Conservation (phyloP, 345 rosid species). For the Trapa incisa region DNA sequence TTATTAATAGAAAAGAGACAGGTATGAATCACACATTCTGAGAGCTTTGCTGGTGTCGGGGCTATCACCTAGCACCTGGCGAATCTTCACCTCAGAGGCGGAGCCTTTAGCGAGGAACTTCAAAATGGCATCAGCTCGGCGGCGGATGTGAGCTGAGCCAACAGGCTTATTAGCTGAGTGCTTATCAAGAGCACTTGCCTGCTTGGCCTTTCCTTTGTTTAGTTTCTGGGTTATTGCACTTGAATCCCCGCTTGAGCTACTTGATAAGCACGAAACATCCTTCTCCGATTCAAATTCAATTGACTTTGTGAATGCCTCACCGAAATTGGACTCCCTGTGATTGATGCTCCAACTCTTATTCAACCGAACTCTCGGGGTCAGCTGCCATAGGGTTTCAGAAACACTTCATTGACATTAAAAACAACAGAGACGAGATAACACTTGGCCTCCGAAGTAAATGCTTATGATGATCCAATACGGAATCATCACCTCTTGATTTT, state of each 20-base stretch:
- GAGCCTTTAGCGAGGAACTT: slow-evolving; percentile 49
- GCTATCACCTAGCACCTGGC: slow-evolving; percentile 67
- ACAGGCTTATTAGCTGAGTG: slow-evolving; percentile 17
- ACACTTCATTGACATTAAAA: not conserved
- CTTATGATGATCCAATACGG: not conserved
- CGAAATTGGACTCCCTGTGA: slow-evolving; percentile 6
- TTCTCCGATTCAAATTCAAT: slow-evolving; percentile 24
- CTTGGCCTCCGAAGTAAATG: not conserved
- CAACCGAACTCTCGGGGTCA: slow-evolving; percentile 41
- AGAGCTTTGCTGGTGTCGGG: slow-evolving; percentile 99
- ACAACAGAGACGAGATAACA: not conserved
- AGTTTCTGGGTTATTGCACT: slow-evolving; percentile 20
- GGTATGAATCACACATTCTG: slow-evolving; percentile 39
- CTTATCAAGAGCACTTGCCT: slow-evolving; percentile 5
- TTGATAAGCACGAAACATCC: slow-evolving; percentile 48
- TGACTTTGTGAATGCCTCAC: slow-evolving; percentile 12
- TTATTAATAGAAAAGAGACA: not conserved
- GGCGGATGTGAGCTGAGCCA: slow-evolving; percentile 34
- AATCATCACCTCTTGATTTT: not conserved
- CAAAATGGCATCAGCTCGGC: slow-evolving; percentile 66
- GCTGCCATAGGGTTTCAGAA: slow-evolving; percentile 21
- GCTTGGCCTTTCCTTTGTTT: slow-evolving; percentile 10
- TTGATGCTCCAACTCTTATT: slow-evolving; percentile 24
- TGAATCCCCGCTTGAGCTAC: slow-evolving; percentile 41
- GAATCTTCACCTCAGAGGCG: slow-evolving; percentile 62